Percentiles rank a stretch among this genome's conserved stretches.
Conservation (phyloP, 176 grass and related monocot genomes). For the Poa annua region DNA sequence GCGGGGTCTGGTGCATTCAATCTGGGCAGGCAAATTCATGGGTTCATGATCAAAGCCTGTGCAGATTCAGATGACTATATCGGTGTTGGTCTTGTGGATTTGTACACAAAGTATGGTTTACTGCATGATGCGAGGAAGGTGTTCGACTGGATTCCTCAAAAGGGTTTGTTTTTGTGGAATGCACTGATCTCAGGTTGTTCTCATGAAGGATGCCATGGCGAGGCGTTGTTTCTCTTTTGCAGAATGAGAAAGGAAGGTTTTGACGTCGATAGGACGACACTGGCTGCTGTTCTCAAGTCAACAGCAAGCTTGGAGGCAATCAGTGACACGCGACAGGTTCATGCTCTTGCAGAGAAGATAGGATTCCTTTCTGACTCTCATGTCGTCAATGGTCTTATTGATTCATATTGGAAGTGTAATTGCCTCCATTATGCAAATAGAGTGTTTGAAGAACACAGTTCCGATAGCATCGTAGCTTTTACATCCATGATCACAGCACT, state of each 20-base stretch:
- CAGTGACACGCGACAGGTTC: constrained; percentile 53
- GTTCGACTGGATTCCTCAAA: constrained; percentile 59
- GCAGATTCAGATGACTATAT: constrained; percentile 65
- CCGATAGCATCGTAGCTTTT: constrained; percentile 66
- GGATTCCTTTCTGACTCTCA: constrained; percentile 73
- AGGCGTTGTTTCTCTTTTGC: constrained; percentile 58
- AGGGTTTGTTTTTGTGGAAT: constrained; percentile 74
- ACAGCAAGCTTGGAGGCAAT: constrained; percentile 60
- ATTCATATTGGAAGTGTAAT: constrained; percentile 89
- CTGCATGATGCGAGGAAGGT: constrained; percentile 62
- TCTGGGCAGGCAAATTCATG: constrained; percentile 84
- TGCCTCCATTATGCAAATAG: constrained; percentile 51
- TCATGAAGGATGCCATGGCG: constrained; percentile 54
- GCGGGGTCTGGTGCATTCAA: constrained; percentile 48
- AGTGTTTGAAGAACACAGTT: constrained; percentile 65
- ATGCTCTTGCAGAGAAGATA: constrained; percentile 68
- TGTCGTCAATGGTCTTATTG: constrained; percentile 77
- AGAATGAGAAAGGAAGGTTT: constrained; percentile 67
- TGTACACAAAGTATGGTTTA: constrained; percentile 59
- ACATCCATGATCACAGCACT: constrained; percentile 90
- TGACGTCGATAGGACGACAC: constrained; percentile 65
- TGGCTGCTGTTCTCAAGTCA: constrained; percentile 86
- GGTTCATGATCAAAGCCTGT: constrained; percentile 72
- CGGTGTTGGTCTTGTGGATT: constrained; percentile 76
- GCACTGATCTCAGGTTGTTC: constrained; percentile 77